Conservation (phyloP, 257 asterid genomes). For the Petunia secreta region DNA sequence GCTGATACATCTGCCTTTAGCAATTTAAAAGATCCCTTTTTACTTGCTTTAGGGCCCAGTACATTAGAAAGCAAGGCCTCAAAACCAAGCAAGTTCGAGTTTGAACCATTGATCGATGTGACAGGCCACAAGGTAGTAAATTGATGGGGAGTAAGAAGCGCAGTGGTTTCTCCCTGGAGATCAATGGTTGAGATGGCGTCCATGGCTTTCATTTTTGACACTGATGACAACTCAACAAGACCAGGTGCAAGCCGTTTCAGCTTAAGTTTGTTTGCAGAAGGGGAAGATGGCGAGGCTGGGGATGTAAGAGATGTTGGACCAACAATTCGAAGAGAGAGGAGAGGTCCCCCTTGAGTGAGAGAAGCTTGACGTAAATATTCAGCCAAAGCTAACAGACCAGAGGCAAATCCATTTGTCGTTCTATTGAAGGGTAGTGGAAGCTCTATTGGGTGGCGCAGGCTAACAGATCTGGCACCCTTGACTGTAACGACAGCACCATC, state of each 20-base stretch:
- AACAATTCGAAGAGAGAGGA: constrained; percentile 85
- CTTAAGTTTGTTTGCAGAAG: constrained; percentile 68
- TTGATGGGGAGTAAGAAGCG: constrained; percentile 54
- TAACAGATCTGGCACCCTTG: constrained; percentile 96
- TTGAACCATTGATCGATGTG: constrained; percentile 70
- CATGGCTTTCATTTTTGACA: constrained; percentile 54
- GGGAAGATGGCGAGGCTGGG: constrained; percentile 64
- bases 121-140: constrained; percentile 86
- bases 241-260: constrained; percentile 98
- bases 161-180: constrained; percentile 69
- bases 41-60: constrained; percentile 66
- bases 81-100: constrained; percentile 73
- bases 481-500: constrained; percentile 96
- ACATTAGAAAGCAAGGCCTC: constrained; percentile 78
- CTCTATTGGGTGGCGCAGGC: constrained; percentile 83
- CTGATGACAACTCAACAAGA: constrained; percentile 86
- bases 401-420: constrained; percentile 63
- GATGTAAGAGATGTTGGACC: constrained; percentile 90
- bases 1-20: constrained; percentile 88
- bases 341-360: constrained; percentile 50
- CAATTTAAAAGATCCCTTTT: constrained; percentile 80
- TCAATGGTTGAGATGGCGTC: constrained; percentile 52
- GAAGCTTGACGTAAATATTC: constrained; percentile 72
- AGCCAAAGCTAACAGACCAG: constrained; percentile 77
- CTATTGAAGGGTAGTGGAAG: constrained; percentile 87